Base-by-base conservation (phyloP, 148 eudicot species). In the Silene latifolia region DNA sequence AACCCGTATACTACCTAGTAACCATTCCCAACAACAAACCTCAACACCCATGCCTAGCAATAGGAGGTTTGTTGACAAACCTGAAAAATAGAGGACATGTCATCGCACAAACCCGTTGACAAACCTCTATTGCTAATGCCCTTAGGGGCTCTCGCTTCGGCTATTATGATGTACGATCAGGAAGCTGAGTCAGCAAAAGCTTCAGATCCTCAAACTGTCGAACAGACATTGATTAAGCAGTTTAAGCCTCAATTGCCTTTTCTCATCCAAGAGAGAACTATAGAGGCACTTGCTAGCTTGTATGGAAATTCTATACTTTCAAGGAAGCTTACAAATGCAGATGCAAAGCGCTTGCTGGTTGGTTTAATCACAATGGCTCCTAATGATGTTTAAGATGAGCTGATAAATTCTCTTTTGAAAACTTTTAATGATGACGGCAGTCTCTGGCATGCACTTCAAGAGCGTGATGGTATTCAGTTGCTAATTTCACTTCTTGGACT, bases 81-180 rank as follows among this genome's bases (percentile, higher is more conserved):
- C n/a, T n/a, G n/a, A n/a, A n/a, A n/a, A n/a, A n/a, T n/a, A n/a
- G n/a, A n/a, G n/a, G n/a, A n/a, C n/a, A n/a, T n/a, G n/a, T n/a
- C n/a, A n/a, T n/a, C n/a, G n/a, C n/a, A n/a, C n/a, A n/a, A n/a
- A n/a, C n/a, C n/a, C n/a, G n/a, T n/a, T n/a, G n/a, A n/a, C n/a
- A n/a, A n/a, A n/a, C n/a, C n/a, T n/a, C n/a, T n/a, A n/a, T n/a
- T n/a, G n/a, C n/a, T n/a, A n/a, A n/a, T n/a, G n/a, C n/a, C n/a
- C n/a, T n/a, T n/a, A n/a, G 99, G 99, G 35, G 99, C 98, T 78
- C 81, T 96, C 77, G 99, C 99, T 77, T 96, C 99, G 6, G 98
- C 99, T 56, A 90, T 96, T 69, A 92, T 96, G 99, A 96, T 92
- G 73, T 96, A 96, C 75, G 97, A 90, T 72, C 80, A 78, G 81